phyloP scores from a whole-genome alignment of 140 eudicot genomes.

The Cichorium intybus region DNA sequence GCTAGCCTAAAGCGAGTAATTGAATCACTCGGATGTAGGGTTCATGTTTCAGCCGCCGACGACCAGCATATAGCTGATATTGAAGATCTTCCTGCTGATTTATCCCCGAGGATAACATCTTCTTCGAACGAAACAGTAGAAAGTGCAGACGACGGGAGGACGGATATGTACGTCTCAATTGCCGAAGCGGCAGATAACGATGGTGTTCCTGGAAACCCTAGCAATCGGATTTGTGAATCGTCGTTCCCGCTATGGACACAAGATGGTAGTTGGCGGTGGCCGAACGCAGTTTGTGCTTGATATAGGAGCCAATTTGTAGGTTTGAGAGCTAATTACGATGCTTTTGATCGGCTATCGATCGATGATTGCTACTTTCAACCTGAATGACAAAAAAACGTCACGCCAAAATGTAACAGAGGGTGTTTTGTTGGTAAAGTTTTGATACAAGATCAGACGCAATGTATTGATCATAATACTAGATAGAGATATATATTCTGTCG shows the following conservation, averaged over 20 bases:
- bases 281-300: conserved; percentile 82
- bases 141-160: conserved; percentile 21
- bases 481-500: background rate
- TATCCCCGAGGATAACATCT: conserved; percentile 40
- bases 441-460: too few relatives aligned
- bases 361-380: conserved; percentile 76
- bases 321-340: conserved; percentile 76
- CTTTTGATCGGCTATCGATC: conserved; percentile 78
- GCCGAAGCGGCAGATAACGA: conserved; percentile 15
- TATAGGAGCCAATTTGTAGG: conserved; percentile 84
- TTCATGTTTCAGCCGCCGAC: conserved; percentile 59
- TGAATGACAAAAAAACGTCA: conserved; percentile 20
- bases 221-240: conserved; percentile 62
- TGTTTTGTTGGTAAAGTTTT: background rate
- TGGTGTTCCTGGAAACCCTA: conserved; percentile 26
- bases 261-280: conserved; percentile 93
- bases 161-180: conserved; percentile 38
- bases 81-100: conserved; percentile 49
- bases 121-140: conserved; percentile 25
- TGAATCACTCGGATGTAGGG: conserved; percentile 80
- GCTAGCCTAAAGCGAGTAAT: conserved; percentile 76
- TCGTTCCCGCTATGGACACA: conserved; percentile 62
- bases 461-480: background rate
- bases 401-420: background rate
- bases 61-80: conserved; percentile 49